Conservation (phyloP, 2,329 filamentous ascomycete genomes). For the Fusarium staphyleae region DNA sequence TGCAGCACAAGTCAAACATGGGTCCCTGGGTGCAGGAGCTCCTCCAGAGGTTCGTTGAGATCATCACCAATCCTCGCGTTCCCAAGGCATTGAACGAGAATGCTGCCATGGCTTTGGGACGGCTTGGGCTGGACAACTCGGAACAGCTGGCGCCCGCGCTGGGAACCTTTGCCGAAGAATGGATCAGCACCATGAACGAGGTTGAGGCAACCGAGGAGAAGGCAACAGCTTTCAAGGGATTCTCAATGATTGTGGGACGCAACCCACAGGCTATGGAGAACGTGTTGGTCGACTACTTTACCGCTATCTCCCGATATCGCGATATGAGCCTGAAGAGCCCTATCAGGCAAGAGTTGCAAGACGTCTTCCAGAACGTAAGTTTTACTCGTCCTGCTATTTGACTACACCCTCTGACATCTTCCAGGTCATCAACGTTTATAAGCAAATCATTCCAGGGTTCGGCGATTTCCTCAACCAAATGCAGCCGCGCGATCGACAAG, state of each 20-base stretch:
- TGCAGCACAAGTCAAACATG: conserved; percentile 79
- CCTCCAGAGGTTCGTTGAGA: conserved; percentile 78
- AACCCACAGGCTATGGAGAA: conserved; percentile 95
- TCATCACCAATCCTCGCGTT: conserved; percentile 84
- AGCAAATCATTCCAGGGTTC: conserved; percentile 67
- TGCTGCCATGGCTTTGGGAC: conserved; percentile 88
- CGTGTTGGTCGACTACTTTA: conserved; percentile 82
- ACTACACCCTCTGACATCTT: neutral
- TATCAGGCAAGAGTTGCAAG: conserved; percentile 70
- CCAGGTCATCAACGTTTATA: conserved; percentile 62
- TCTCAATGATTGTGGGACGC: conserved; percentile 80
- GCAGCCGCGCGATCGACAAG: conserved; percentile 57
- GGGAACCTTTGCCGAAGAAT: conserved; percentile 79
- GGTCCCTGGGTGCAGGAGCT: conserved; percentile 78
- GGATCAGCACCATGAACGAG: conserved; percentile 81
- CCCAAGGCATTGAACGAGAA: conserved; percentile 91
- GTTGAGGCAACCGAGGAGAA: conserved; percentile 93
- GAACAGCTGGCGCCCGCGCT: conserved; percentile 81
- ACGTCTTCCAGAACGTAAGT: conserved; percentile 78
- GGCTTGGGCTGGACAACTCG: conserved; percentile 81
- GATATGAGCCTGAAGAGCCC: conserved; percentile 67
- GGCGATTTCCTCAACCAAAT: conserved; percentile 61
- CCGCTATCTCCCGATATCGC: conserved; percentile 79
- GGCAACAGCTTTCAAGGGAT: conserved; percentile 89
- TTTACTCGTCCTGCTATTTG: neutral